Conservation (phyloP, 805 yeast species). For the Pachysolen tannophilus region DNA sequence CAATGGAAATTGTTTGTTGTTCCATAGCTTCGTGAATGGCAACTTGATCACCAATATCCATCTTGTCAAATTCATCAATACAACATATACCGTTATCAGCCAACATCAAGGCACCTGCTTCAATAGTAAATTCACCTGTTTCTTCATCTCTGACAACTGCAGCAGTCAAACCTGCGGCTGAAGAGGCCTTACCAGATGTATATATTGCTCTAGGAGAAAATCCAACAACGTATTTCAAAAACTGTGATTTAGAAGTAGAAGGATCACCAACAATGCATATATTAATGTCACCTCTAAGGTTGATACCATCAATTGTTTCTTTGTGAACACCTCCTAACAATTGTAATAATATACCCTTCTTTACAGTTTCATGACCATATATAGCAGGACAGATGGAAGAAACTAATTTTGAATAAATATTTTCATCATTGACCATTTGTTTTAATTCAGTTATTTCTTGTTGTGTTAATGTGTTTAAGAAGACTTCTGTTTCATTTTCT, state of each 20-base stretch:
- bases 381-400: constrained; percentile 93
- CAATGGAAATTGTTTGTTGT: constrained; percentile 97
- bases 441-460: constrained; percentile 80
- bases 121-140: constrained; percentile 93
- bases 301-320: constrained; percentile 86
- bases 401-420: constrained; percentile 76
- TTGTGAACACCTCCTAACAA: constrained; percentile 95
- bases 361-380: constrained; percentile 89
- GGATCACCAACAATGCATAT: constrained; percentile 98
- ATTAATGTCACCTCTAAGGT: constrained; percentile 93
- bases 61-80: constrained; percentile 96
- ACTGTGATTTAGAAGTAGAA: constrained; percentile 94
- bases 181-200: constrained; percentile 96
- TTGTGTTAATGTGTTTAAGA: constrained; percentile 67
- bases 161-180: constrained; percentile 98
- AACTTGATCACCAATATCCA: constrained; percentile 93
- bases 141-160: constrained; percentile 97
- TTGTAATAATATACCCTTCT: constrained; percentile 86
- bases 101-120: constrained; percentile 97
- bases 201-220: constrained; percentile 93
- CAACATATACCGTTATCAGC: constrained; percentile 99
- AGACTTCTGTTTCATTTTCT: constrained; percentile 72
- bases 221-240: constrained; percentile 83
- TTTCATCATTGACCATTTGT: constrained; percentile 84
- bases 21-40: constrained; percentile 99